Evolutionary conservation across 495 filamentous ascomycete genomes (phyloP), one percentile per base, ranked within the genome.

Genomic region (Hyaloscypha hepaticicola): DNA sequence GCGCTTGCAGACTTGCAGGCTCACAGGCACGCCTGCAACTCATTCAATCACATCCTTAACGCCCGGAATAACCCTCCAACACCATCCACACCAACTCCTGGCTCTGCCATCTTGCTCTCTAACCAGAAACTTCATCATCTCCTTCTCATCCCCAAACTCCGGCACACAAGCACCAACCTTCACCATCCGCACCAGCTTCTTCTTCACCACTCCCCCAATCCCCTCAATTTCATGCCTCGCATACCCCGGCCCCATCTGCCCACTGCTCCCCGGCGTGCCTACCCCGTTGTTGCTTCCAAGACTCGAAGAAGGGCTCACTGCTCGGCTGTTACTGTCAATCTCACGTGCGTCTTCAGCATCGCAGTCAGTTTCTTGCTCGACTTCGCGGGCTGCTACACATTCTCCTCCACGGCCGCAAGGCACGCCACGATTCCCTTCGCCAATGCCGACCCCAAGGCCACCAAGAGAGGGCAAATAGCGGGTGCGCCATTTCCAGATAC

Each of bases 401-500:
- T 77, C 71, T 16, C 77, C 77, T 29, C 85, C 88, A 21, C 90
- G 85, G 0, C 90, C 92, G 72, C 93, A 96, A 67, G 90, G 85
- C 3, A 96, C 90, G 48, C 93, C 92, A 66, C 93, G 88, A 70
- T 90, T 85, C 60, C 92, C 93, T 70, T 96, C 92, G 49, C 92
- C 91, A 55, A 95, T 93, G 19, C 93, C 93, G 1, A 89, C 92
- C 3, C 92, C 91, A 0, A 96, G 77, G 0, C 91, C 91, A 38
- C 91, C 90, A 0, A 92, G 88, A 31, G 85, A 87, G 22, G 87
- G 86, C 53, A 87, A 86, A 76, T 96, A 97, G n/a, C 89, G 84
- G 25, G 85, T 91, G 22, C 93, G 88, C 92, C 93, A 96, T 24
- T 80, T 85, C 93, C 93, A 96, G 38, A 92, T 88, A 38, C 89